Conservation (phyloP, 768 basidiomycete genomes). For the Suillus discolor region DNA sequence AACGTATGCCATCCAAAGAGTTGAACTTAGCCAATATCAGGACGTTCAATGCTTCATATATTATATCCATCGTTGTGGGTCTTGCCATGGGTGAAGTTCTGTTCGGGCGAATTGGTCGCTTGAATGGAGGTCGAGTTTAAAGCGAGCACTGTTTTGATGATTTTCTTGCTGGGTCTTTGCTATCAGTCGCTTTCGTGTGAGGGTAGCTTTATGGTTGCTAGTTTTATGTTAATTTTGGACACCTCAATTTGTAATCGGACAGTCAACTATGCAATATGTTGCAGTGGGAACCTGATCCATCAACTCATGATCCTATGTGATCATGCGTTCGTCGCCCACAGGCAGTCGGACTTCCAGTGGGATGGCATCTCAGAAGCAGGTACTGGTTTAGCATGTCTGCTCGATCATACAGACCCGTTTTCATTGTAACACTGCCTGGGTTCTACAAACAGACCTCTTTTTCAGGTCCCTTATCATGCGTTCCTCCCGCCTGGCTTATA, state of each 20-base stretch:
- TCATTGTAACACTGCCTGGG: too few species aligned
- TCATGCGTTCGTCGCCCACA: neutral
- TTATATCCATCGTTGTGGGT: slow-evolving; percentile 73
- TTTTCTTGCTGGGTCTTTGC: neutral
- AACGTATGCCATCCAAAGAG: neutral
- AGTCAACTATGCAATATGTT: neutral
- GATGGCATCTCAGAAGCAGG: neutral
- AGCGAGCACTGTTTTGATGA: too few species aligned
- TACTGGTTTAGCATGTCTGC: too few species aligned
- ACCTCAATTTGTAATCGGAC: neutral
- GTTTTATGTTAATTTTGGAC: neutral
- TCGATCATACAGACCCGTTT: too few species aligned
- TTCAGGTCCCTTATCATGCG: too few species aligned
- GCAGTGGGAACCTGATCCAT: neutral
- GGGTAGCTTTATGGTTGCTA: neutral
- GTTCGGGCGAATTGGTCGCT: slow-evolving; percentile 57
- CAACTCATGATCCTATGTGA: neutral
- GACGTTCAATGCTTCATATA: slow-evolving; percentile 81
- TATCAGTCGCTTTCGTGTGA: neutral
- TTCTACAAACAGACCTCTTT: too few species aligned
- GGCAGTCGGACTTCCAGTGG: neutral
- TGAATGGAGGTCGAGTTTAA: slow-evolving; percentile 3
- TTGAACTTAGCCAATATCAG: slow-evolving; percentile 40
- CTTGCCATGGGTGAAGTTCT: slow-evolving; percentile 73
- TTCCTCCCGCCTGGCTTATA: neutral